Evolutionary conservation across 345 rosid genomes (phyloP).

Genomic region (Hypericum androsaemum): DNA sequence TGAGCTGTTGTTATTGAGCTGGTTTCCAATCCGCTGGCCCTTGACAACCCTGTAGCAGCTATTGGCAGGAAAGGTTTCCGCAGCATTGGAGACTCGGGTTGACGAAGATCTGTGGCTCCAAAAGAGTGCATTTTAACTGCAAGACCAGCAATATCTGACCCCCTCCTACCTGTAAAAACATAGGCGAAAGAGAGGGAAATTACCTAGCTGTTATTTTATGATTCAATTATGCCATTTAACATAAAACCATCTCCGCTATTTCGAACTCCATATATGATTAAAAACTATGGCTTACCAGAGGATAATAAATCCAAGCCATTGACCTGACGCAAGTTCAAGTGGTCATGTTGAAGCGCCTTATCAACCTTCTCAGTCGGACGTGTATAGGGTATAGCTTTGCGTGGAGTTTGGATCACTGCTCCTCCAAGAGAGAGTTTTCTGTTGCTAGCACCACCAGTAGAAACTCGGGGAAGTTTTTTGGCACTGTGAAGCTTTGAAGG

Average conservation of each 20-base stretch:
- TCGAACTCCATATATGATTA: too few relatives aligned
- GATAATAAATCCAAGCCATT: slow-evolving; percentile 41
- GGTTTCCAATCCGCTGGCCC: slow-evolving; percentile 33
- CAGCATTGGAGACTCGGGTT: slow-evolving; percentile 54
- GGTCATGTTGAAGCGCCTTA: slow-evolving; percentile 28
- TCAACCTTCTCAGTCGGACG: slow-evolving; percentile 43
- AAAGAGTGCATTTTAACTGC: slow-evolving; percentile 49
- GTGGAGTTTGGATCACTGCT: slow-evolving; percentile 52
- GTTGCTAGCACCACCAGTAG: slow-evolving; percentile 65
- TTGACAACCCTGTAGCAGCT: slow-evolving; percentile 40
- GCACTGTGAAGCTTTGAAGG: slow-evolving; percentile 71
- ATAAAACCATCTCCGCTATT: too few relatives aligned
- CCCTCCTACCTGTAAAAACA: slow-evolving; percentile 2
- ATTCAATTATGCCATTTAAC: too few relatives aligned
- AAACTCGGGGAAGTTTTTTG: slow-evolving; percentile 66
- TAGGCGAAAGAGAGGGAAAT: too few relatives aligned
- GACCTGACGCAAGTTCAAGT: slow-evolving; percentile 26
- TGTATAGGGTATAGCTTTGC: too few relatives aligned
- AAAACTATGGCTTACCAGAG: slow-evolving; percentile 31
- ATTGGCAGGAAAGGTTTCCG: slow-evolving; percentile 89
- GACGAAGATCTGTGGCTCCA: slow-evolving; percentile 29
- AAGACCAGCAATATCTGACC: slow-evolving; percentile 39
- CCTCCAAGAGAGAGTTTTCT: slow-evolving; percentile 80
- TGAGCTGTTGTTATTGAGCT: slow-evolving; percentile 13
- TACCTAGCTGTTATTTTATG: too few relatives aligned